Conservation (phyloP, 2,329 filamentous ascomycete species). For the Rasamsonia emersonii region DNA sequence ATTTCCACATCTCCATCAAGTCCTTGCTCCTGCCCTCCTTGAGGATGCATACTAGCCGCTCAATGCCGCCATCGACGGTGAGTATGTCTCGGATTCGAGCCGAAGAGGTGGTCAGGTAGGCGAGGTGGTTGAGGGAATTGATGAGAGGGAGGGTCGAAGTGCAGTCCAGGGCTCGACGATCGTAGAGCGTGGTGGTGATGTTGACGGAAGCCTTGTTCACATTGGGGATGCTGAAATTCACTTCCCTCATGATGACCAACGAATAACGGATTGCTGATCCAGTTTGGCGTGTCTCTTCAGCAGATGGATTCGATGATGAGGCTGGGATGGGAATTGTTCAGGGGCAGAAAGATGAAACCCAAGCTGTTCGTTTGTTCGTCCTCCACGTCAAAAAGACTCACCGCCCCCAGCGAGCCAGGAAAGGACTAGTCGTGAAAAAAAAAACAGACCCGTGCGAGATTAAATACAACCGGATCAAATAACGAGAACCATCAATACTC, state of each 20-base stretch:
- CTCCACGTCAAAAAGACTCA: too few species aligned
- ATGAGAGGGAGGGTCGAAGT: slow-evolving; percentile 95
- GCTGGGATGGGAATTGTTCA: too few species aligned
- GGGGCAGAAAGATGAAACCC: neutral
- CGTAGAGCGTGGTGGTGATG: slow-evolving; percentile 97
- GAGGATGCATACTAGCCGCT: slow-evolving; percentile 91
- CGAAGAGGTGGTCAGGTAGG: slow-evolving; percentile 95
- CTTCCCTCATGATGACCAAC: slow-evolving; percentile 92
- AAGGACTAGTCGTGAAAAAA: too few species aligned
- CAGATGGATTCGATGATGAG: slow-evolving; percentile 2
- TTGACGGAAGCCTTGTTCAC: slow-evolving; percentile 99
- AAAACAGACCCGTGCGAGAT: too few species aligned
- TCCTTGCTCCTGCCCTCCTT: slow-evolving; percentile 96
- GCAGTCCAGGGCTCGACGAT: slow-evolving; percentile 93
- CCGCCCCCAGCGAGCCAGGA: too few species aligned
- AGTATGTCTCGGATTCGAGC: slow-evolving; percentile 95
- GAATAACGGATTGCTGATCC: too few species aligned
- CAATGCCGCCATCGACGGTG: slow-evolving; percentile 96
- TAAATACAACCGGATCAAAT: too few species aligned
- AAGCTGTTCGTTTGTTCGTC: slow-evolving; percentile 1
- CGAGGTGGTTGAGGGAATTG: slow-evolving; percentile 97
- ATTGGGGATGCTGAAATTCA: slow-evolving; percentile 98
- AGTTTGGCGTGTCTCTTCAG: too few species aligned
- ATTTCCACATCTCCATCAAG: slow-evolving; percentile 99
- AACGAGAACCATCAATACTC: too few species aligned